A percentile compares a stretch with the other conserved stretches of the same genome.
Conservation (phyloP, 2,329 filamentous ascomycete genomes). For the Teratosphaeria viscida region DNA sequence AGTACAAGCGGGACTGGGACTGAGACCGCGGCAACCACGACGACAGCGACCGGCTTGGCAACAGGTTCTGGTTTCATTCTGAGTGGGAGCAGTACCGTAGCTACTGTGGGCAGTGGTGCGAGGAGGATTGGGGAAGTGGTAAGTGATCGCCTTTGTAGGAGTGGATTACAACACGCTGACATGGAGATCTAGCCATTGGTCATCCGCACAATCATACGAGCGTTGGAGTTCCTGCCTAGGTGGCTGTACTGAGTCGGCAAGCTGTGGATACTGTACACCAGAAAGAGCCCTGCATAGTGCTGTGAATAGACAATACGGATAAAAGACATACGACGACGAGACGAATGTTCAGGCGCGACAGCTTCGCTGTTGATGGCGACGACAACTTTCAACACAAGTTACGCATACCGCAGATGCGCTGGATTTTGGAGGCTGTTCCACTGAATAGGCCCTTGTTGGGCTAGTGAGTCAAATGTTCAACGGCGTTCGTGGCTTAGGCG, state of each 20-base stretch:
- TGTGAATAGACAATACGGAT: not conserved
- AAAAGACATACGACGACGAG: not conserved
- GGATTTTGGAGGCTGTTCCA: too few relatives aligned
- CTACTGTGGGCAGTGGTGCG: slow-evolving; percentile 17
- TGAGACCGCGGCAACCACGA: not conserved
- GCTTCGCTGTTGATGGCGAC: too few relatives aligned
- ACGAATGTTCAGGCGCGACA: not conserved
- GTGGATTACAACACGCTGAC: slow-evolving; percentile 7
- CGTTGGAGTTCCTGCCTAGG: slow-evolving; percentile 15
- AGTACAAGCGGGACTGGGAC: slow-evolving; percentile 1
- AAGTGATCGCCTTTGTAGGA: slow-evolving; percentile 9
- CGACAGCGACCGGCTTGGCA: not conserved
- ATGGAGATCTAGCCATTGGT: slow-evolving; percentile 15
- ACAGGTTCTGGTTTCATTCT: slow-evolving; percentile 21
- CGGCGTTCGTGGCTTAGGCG: too few relatives aligned
- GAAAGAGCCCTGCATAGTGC: not conserved
- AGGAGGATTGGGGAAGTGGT: slow-evolving; percentile 21
- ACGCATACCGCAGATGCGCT: too few relatives aligned
- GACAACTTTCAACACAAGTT: too few relatives aligned
- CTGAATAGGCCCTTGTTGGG: too few relatives aligned
- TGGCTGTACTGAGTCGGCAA: not conserved
- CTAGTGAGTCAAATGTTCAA: too few relatives aligned
- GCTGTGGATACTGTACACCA: not conserved
- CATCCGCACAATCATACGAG: slow-evolving; percentile 13
- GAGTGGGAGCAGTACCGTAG: slow-evolving; percentile 22